Evolutionary conservation across 2,329 filamentous ascomycete species (phyloP), one percentile per base, ranked within the genome.

Genomic region (Fulvia fulva): DNA sequence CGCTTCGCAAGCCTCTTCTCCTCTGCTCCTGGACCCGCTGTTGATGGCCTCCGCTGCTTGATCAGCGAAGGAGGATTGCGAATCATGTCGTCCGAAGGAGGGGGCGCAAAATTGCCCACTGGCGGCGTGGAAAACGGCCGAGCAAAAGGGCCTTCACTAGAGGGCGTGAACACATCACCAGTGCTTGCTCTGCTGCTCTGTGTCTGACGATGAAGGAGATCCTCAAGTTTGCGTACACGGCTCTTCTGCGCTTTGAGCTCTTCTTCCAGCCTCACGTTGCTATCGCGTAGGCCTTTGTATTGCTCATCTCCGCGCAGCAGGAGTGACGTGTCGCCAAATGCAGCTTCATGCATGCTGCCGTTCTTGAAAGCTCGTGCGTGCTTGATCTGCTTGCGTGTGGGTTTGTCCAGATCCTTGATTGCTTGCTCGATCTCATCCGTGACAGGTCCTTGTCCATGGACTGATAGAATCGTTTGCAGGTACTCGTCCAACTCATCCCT

Each of bases 351-450:
- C 37, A 97, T 83, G 70, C 94, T 97, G 16, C 94, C 94, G 70
- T 95, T 94, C 71, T 97, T 97, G 79, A 99, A 97, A 5, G 91
- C 91, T 72, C 93, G 96, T 6, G 94, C 84, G 57, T 91, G 85
- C 73, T 91, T 92, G 60, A 87, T 84, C 70, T 96, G 92, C 71
- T 94, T 90, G 67, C 88, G 91, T 0, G 90, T 94, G 2, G 93
- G 91, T 56, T 83, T 85, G 70, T 87, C 87, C 14, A 97, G 80
- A 55, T 96, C 91, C 60, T 87, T 86, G 59, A 95, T 82, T 19
- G 91, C 83, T 68, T 91, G 89, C 3, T 81, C 78, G 32, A 97
- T 80, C 53, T 96, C 90, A 11, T 86, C 81, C 1, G 90, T 78
- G 59, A 92, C 78, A 1, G 79, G 78, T 5, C 84, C 78, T 57